These are phyloP conservation scores for Trichocladium antarcticum DNA, from an alignment of 495 filamentous ascomycete genomes.

Conservation along the genomic window DNA sequence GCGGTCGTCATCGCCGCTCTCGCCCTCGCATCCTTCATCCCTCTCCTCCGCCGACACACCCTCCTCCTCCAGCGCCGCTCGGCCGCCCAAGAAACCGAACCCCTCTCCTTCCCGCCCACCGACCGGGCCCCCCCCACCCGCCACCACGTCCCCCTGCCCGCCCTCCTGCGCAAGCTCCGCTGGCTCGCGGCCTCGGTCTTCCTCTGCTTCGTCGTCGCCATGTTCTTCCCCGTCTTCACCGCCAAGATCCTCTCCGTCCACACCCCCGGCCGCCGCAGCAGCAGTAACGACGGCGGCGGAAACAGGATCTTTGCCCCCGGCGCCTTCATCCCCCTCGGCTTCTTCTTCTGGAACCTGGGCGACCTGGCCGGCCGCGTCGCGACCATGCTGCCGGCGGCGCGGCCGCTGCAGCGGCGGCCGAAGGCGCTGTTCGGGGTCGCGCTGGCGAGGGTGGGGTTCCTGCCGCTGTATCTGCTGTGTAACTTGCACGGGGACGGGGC, in stretches of 20 bases:
- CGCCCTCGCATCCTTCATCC: constrained; percentile 47
- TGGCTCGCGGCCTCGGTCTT: constrained; percentile 62
- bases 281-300: constrained; percentile 28
- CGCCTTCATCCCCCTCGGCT: constrained; percentile 79
- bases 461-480: constrained; percentile 83
- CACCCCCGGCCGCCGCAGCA: background rate
- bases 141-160: constrained; percentile 52
- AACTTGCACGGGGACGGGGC: constrained; percentile 66
- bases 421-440: constrained; percentile 50
- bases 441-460: constrained; percentile 52
- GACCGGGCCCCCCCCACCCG: constrained; percentile 21
- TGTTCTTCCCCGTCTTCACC: constrained; percentile 93
- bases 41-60: constrained; percentile 37
- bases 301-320: constrained; percentile 53
- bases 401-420: constrained; percentile 48
- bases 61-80: constrained; percentile 32
- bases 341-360: constrained; percentile 89
- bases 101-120: constrained; percentile 12
- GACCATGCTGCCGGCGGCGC: constrained; percentile 47
- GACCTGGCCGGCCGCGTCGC: constrained; percentile 69
- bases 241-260: constrained; percentile 63
- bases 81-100: constrained; percentile 14
- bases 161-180: constrained; percentile 60
- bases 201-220: constrained; percentile 69
- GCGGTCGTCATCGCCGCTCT: constrained; percentile 54